Percentiles rank a stretch among this genome's conserved stretches.
phyloP scores from a whole-genome alignment of 805 yeast genomes.

The Saccharomycopsis olivae region DNA sequence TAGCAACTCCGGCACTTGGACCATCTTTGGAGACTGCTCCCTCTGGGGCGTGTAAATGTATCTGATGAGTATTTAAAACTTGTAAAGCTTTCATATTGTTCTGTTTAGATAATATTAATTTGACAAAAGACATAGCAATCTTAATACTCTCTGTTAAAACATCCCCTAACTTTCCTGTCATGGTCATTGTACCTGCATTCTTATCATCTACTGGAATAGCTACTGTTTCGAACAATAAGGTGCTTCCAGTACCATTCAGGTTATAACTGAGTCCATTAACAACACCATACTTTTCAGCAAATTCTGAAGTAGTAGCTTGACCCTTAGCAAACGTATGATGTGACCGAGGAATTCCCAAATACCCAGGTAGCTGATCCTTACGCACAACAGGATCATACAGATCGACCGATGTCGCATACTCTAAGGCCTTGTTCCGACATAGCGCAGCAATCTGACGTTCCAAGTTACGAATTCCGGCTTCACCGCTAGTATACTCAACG shows the following conservation, averaged over 20 bases:
- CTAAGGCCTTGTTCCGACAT: conserved; percentile 77
- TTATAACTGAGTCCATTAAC: conserved; percentile 86
- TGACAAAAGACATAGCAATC: conserved; percentile 66
- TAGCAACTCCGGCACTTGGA: conserved; percentile 49
- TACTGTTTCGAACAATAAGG: conserved; percentile 68
- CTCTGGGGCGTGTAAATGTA: conserved; percentile 63
- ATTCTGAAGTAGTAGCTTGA: conserved; percentile 25
- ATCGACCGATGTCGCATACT: conserved; percentile 31
- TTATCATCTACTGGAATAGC: conserved; percentile 37
- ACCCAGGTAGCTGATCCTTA: conserved; percentile 48
- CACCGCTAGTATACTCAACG: conserved; percentile 56
- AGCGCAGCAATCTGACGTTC: conserved; percentile 68
- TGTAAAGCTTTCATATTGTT: conserved; percentile 24
- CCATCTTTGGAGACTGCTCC: conserved; percentile 55
- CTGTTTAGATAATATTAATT: conserved; percentile 36
- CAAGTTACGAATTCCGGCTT: conserved; percentile 75
- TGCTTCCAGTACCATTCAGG: conserved; percentile 78
- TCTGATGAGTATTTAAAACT: conserved; percentile 42
- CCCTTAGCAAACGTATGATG: conserved; percentile 28
- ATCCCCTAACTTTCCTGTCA: conserved; percentile 78
- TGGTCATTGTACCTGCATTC: conserved; percentile 28
- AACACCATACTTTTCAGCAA: conserved; percentile 52
- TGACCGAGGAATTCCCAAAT: conserved; percentile 56
- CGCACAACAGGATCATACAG: conserved; percentile 28
- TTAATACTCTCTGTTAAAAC: conserved; percentile 74